Base-by-base conservation (phyloP, 352 stramenopile genomes). In the Thalassiosira mediterranea region DNA sequence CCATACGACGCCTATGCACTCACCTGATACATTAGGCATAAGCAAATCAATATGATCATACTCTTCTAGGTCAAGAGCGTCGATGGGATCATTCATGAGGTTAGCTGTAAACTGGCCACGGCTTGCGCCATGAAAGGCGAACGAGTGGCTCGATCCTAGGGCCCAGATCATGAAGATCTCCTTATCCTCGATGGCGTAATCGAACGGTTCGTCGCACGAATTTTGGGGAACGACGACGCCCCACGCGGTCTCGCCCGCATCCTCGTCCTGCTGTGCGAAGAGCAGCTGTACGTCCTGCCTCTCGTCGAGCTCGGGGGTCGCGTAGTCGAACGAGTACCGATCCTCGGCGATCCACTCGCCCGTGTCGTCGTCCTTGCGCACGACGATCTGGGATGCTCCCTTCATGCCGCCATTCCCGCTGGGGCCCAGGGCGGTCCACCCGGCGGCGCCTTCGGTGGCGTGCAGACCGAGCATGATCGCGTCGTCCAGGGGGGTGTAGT, bases 1-100 rank as follows among this genome's bases (percentile, higher is more conserved):
- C n/a, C n/a, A n/a, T n/a, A n/a, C n/a, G n/a, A n/a, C n/a, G n/a
- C n/a, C n/a, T n/a, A n/a, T n/a, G n/a, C n/a, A n/a, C n/a, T n/a
- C n/a, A n/a, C n/a, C n/a, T n/a, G n/a, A 15, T 38, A 69, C 46
- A 7, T 69, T 69, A 8, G 60, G 60, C 60, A 69, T 69, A 8
- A 32, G 25, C 15, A 69, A 37, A 15, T 57, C 60, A 31, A 68
- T 34, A 44, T 46, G 37, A 10, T 21, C 15, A 5, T 57, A 51
- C n/a, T 29, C 29, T 17, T 60, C 60, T 19, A 31, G 49, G 23
- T 25, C 28, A 2, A 32, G 17, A 28, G 8, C 4, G 10, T 38
- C 21, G 13, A 34, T 10, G 2, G 58, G 58, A 1, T 8, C 15
- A 17, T 34, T 11, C 26, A 68, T 42, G 10, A 68, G 19, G 42